Base-by-base conservation (phyloP, 1,284 basidiomycete genomes). In the Sanghuangporus weigelae region DNA sequence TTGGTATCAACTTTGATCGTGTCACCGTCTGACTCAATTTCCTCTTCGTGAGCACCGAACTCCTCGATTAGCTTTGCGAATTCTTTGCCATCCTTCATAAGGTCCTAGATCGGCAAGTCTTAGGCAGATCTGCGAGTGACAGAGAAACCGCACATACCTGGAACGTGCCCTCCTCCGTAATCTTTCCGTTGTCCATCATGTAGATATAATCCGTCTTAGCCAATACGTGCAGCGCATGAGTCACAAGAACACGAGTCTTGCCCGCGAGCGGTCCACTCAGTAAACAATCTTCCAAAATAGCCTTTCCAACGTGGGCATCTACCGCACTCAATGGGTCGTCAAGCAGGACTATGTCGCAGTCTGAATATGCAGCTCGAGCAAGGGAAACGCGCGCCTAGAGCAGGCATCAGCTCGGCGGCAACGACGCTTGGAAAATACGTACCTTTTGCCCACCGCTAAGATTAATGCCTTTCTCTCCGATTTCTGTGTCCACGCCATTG, bases 381-480 rank as follows among this genome's bases (percentile, higher is more conserved):
- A 95, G 77, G 5, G 87, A 91, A 12, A 95, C 84, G 19, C 93
- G 85, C 39, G 92, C 92, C 79, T 92, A 72, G 63, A 77, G 78
- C 1, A 74, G 7, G 50, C 26, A 6, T 51, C 7, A 16, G 74
- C 39, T 74, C 31, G 69, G 73, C 57, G 74, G 66, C 57, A 40
- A 31, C 59, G 14, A 12, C 54, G 8, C 59, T 19, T 49, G 36
- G 38, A 57, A 61, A 44, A 51, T 19, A 54, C 3, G 11, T 31
- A 54, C 53, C 76, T 85, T 85, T 67, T 86, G 84, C 1, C 83
- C 83, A 77, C 84, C 82, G 64, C 82, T 86, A 59, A 88, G 72
- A 70, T 84, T 91, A 60, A 90, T 85, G 5, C 93, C 93, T 68
- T 89, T 86, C 74, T 95, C 93, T 31, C 93, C 93, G 36, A 96